These are phyloP conservation scores for Pseudonitzschia multistriata DNA, from an alignment of 108 stramenopile genomes.

Conservation along the genomic window DNA sequence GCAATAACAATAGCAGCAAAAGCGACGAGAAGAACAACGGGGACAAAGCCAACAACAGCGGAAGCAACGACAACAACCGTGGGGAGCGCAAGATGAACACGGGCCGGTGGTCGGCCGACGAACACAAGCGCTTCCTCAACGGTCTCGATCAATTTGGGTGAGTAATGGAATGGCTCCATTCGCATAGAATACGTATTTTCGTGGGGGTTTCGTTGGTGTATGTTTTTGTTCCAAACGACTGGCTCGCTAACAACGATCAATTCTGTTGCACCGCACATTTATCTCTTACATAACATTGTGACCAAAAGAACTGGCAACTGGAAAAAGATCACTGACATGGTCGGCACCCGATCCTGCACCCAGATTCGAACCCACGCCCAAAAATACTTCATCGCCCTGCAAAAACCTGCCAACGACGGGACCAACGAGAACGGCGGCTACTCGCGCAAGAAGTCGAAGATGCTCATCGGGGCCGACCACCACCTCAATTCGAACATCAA, in stretches of 20 bases:
- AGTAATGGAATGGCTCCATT: background rate
- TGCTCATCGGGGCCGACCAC: constrained; percentile 12
- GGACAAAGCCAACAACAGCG: background rate
- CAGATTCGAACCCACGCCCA: constrained; percentile 20
- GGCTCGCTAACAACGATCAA: background rate
- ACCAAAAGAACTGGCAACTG: constrained; percentile 12
- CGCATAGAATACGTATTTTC: no score
- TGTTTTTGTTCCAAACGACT: background rate
- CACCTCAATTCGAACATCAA: constrained; percentile 14
- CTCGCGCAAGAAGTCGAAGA: constrained; percentile 8
- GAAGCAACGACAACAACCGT: background rate
- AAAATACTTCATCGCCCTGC: constrained; percentile 14
- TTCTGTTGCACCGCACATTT: no score
- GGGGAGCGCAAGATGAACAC: constrained; percentile 6
- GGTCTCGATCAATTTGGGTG: constrained; percentile 20
- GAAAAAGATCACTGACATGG: constrained; percentile 23
- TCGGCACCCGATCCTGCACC: constrained; percentile 14
- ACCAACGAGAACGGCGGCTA: background rate
- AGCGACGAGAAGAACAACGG: background rate
- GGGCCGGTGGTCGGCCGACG: constrained; percentile 11
- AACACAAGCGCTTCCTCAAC: constrained; percentile 13
- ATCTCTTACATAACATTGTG: background rate
- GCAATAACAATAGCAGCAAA: background rate
- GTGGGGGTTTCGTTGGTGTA: no score
- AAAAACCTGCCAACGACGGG: constrained; percentile 7